These are phyloP conservation scores for Phytophthora hybrid DNA, from an alignment of 352 stramenopile genomes.

Conservation along the genomic window DNA sequence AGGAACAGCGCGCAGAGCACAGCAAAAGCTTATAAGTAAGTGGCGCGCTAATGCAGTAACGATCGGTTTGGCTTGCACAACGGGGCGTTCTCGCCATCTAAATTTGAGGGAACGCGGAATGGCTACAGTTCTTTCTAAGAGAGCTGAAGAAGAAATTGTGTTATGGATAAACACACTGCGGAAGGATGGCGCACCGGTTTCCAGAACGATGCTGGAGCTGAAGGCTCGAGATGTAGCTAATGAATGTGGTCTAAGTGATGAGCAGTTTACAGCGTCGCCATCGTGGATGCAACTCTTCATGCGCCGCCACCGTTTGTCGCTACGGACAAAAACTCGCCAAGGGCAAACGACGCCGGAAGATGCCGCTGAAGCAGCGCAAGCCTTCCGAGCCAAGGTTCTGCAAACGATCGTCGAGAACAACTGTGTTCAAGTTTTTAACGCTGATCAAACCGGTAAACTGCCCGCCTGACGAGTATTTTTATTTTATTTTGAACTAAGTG, in stretches of 20 bases:
- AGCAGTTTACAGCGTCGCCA: neutral
- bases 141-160: slow-evolving; percentile 4
- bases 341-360: no score
- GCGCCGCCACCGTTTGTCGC: no score
- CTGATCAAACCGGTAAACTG: no score
- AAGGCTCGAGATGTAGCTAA: neutral
- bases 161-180: slow-evolving; percentile 4
- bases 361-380: no score
- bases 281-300: neutral
- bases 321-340: no score
- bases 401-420: no score
- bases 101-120: slow-evolving; percentile 1
- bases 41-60: neutral
- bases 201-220: neutral
- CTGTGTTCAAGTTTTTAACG: no score
- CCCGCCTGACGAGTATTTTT: neutral
- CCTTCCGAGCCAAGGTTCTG: no score
- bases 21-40: no score
- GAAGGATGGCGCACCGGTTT: slow-evolving; percentile 3
- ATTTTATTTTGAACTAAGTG: neutral
- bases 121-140: slow-evolving; percentile 4
- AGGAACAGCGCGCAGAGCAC: no score
- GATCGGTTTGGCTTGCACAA: neutral
- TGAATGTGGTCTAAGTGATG: no score
- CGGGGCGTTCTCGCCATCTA: neutral